Evolutionary conservation across 2,329 filamentous ascomycete species (phyloP).

Genomic region (Shiraia bambusicola): DNA sequence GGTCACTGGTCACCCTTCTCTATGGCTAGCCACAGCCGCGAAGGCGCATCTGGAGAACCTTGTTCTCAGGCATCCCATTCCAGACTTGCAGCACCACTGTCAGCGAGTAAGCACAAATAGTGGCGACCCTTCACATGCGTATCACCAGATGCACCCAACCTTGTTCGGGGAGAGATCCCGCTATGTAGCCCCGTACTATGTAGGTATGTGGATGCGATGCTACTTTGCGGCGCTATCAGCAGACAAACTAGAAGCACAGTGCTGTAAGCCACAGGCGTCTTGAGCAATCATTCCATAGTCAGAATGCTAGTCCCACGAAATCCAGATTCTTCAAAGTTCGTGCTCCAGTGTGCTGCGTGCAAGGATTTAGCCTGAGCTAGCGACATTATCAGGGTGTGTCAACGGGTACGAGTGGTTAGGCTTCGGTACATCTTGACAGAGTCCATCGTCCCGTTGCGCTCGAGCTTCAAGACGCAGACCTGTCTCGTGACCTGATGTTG

Average conservation of each 20-base stretch:
- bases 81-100: conserved; percentile 12
- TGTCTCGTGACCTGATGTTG: no score
- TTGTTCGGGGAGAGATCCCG: conserved; percentile 13
- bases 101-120: conserved; percentile 18
- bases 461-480: no score
- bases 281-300: conserved; percentile 5
- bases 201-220: conserved; percentile 12
- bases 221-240: conserved; percentile 20
- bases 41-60: conserved; percentile 36
- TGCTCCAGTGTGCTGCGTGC: background rate
- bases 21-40: conserved; percentile 33
- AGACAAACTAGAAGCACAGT: conserved; percentile 12
- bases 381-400: no score
- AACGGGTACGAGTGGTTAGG: no score
- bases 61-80: conserved; percentile 18
- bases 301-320: background rate
- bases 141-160: conserved; percentile 12
- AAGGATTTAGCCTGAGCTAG: background rate
- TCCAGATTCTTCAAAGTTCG: background rate
- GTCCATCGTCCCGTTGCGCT: no score
- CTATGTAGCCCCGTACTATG: conserved; percentile 8
- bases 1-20: conserved; percentile 22
- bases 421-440: no score
- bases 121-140: conserved; percentile 25
- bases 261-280: conserved; percentile 16